A percentile compares a stretch with the other conserved stretches of the same genome.
phyloP scores from a whole-genome alignment of 805 yeast genomes.

The Sporopachydermia quercuum region DNA sequence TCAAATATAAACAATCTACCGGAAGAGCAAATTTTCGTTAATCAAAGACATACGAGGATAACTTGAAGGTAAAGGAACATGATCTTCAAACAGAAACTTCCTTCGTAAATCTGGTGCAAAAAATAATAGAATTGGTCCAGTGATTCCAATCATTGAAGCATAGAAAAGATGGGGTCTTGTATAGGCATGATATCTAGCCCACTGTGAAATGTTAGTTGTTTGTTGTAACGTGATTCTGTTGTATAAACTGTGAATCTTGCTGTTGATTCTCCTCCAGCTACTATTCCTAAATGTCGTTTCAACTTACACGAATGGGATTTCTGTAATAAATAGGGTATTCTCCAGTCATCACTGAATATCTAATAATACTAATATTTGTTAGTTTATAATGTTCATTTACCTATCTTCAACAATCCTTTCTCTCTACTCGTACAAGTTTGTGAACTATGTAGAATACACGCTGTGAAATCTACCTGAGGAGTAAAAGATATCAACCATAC shows the following conservation, averaged over 20 bases:
- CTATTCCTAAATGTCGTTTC: background rate
- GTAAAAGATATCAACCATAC: too few species aligned
- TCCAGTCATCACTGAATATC: conserved; percentile 26
- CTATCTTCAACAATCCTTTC: too few species aligned
- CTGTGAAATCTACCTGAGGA: too few species aligned
- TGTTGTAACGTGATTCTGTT: too few species aligned
- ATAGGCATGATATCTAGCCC: conserved; percentile 65
- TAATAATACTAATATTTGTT: too few species aligned
- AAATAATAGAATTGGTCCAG: conserved; percentile 51
- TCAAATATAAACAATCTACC: too few species aligned
- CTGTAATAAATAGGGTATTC: conserved; percentile 43
- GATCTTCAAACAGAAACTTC: conserved; percentile 48
- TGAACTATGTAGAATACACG: too few species aligned
- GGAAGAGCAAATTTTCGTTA: too few species aligned
- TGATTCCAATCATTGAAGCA: conserved; percentile 44
- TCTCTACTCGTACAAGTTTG: too few species aligned
- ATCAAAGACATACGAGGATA: conserved; percentile 23
- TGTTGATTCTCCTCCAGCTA: conserved; percentile 3
- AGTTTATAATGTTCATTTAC: too few species aligned
- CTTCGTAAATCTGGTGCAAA: conserved; percentile 56
- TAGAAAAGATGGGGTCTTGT: conserved; percentile 62
- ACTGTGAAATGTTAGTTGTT: conserved; percentile 28
- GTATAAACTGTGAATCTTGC: conserved; percentile 3
- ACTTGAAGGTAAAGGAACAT: conserved; percentile 43
- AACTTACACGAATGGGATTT: conserved; percentile 49